A percentile compares a stretch with the other conserved stretches of the same genome.
Conservation (phyloP, 108 stramenopile species). For the Phaeodactylum tricornutum region DNA sequence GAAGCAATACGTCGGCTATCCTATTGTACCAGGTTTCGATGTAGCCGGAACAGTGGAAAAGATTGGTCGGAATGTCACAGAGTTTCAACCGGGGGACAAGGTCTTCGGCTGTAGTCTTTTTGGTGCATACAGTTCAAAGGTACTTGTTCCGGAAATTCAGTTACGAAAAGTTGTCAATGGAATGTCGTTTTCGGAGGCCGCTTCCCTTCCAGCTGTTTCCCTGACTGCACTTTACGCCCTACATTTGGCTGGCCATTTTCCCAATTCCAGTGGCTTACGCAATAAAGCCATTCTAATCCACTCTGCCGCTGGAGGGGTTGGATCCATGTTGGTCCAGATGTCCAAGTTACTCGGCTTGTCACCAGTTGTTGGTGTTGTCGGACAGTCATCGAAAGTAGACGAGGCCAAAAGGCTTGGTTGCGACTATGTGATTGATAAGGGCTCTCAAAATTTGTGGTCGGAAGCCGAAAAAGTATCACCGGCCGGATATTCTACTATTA, state of each 20-base stretch:
- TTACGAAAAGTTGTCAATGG: slow-evolving; percentile 51
- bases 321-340: slow-evolving; percentile 82
- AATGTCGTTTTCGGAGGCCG: slow-evolving; percentile 44
- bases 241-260: slow-evolving; percentile 58
- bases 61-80: slow-evolving; percentile 8
- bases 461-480: slow-evolving; percentile 27
- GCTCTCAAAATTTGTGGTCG: slow-evolving; percentile 36
- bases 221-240: slow-evolving; percentile 80
- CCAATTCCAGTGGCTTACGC: slow-evolving; percentile 7
- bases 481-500: slow-evolving; percentile 52
- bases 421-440: slow-evolving; percentile 79
- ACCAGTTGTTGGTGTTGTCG: slow-evolving; percentile 79
- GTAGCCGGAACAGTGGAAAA: slow-evolving; percentile 59
- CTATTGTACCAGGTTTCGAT: slow-evolving; percentile 89
- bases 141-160: slow-evolving; percentile 63
- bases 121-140: slow-evolving; percentile 68
- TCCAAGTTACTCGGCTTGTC: slow-evolving; percentile 55
- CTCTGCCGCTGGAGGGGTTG: slow-evolving; percentile 84
- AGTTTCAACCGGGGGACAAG: slow-evolving; percentile 47
- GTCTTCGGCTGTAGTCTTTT: slow-evolving; percentile 83
- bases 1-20: slow-evolving; percentile 77
- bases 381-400: slow-evolving; percentile 60
- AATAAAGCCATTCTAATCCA: slow-evolving; percentile 79
- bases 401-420: slow-evolving; percentile 57
- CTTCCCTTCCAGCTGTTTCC: slow-evolving; percentile 73